phyloP scores from a whole-genome alignment of 2,329 filamentous ascomycete species.

The Aspergillus vadensis region DNA sequence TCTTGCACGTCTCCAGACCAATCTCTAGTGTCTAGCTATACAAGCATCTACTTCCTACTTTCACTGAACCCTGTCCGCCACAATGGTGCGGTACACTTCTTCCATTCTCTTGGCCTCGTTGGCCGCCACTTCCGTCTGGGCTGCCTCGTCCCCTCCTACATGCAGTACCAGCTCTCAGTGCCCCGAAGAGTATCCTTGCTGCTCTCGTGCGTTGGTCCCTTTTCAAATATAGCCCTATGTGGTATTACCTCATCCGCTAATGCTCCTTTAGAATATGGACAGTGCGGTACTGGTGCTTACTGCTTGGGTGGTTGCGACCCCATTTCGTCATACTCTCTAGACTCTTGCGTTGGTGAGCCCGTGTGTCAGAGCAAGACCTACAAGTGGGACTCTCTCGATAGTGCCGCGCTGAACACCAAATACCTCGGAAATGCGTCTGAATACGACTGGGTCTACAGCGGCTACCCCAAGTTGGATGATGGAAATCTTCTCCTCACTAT shows the following conservation, averaged over 20 bases:
- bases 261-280: constrained; percentile 71
- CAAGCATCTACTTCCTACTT: constrained; percentile 17
- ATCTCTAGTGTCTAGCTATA: neutral
- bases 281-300: constrained; percentile 91
- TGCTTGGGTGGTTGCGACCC: constrained; percentile 96
- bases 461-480: constrained; percentile 64
- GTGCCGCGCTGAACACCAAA: constrained; percentile 69
- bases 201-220: constrained; percentile 67
- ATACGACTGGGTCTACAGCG: constrained; percentile 87
- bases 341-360: constrained; percentile 82
- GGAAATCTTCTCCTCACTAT: constrained; percentile 82
- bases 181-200: constrained; percentile 72
- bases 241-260: constrained; percentile 12
- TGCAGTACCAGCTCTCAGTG: constrained; percentile 60
- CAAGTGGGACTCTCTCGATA: constrained; percentile 71
- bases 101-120: constrained; percentile 37
- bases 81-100: constrained; percentile 41
- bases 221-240: neutral
- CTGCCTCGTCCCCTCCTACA: constrained; percentile 23
- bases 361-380: constrained; percentile 75
- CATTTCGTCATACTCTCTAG: constrained; percentile 75
- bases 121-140: constrained; percentile 35
- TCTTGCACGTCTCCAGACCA: neutral
- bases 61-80: constrained; percentile 21
- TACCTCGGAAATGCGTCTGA: constrained; percentile 82